Evolutionary conservation across 163 green algal genomes (phyloP).

Genomic region (Scenedesmus sp.): DNA sequence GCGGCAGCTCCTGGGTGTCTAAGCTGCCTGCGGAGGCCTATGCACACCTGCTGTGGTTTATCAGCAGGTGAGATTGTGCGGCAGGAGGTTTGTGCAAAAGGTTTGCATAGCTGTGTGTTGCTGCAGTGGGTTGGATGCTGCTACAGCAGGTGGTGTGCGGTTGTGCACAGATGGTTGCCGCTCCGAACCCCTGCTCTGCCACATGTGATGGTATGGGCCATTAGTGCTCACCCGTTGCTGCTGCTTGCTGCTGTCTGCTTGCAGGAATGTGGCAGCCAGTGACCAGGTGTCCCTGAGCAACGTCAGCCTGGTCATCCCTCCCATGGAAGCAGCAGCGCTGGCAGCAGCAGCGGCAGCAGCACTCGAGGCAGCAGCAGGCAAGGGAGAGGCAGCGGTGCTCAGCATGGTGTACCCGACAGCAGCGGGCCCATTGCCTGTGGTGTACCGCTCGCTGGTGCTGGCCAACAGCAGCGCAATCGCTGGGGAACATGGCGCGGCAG

Average conservation of each 20-base stretch:
- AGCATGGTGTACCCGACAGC: slow-evolving; percentile 24
- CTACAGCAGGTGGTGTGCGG: neutral
- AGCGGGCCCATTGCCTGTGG: slow-evolving; percentile 2
- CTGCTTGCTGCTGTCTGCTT: neutral
- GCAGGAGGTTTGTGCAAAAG: neutral
- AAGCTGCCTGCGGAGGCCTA: slow-evolving; percentile 24
- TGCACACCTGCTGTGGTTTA: slow-evolving; percentile 45
- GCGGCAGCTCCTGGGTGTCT: neutral
- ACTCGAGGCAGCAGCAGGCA: neutral
- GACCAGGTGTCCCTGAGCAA: neutral
- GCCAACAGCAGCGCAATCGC: neutral
- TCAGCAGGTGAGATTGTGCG: slow-evolving; percentile 20
- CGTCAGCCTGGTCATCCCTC: slow-evolving; percentile 4
- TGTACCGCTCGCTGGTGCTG: neutral
- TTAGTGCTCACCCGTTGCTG: neutral
- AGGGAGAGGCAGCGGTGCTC: neutral
- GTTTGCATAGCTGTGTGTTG: neutral
- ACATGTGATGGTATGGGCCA: neutral
- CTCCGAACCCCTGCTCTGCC: neutral
- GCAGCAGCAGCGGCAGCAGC: neutral
- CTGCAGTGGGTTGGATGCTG: neutral
- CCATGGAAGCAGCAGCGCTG: neutral
- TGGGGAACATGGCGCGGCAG: neutral
- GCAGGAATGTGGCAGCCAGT: neutral
- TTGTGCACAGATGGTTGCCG: neutral